phyloP scores from a whole-genome alignment of 108 stramenopile genomes.

The Pseudonitzschia delicatissima region DNA sequence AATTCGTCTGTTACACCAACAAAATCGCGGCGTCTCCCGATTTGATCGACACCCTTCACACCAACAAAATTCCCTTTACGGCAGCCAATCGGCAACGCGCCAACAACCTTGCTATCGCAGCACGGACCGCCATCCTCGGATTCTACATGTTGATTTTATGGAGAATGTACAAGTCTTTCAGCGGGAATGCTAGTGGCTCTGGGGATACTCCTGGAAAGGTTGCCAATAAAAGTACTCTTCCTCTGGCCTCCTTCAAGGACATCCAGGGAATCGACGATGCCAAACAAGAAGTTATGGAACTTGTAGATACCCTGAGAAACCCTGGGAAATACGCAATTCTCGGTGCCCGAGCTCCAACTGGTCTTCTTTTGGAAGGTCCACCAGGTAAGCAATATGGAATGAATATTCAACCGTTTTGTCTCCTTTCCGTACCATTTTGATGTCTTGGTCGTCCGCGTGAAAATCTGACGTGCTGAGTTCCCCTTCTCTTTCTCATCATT shows the following conservation, averaged over 20 bases:
- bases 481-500: not conserved
- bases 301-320: constrained; percentile 80
- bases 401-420: not conserved
- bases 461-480: not conserved
- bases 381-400: constrained; percentile 19
- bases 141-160: constrained; percentile 64
- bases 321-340: constrained; percentile 83
- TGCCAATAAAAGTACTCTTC: constrained; percentile 35
- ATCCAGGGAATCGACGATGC: constrained; percentile 85
- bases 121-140: constrained; percentile 43
- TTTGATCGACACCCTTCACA: constrained; percentile 49
- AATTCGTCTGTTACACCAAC: constrained; percentile 36
- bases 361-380: constrained; percentile 71
- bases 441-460: not conserved
- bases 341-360: constrained; percentile 83
- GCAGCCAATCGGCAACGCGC: constrained; percentile 51
- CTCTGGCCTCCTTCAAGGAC: constrained; percentile 71
- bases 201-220: constrained; percentile 69
- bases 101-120: constrained; percentile 31
- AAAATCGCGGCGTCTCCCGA: constrained; percentile 65
- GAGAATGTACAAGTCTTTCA: constrained; percentile 63
- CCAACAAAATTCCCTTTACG: constrained; percentile 56
- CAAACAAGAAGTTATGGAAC: constrained; percentile 86
- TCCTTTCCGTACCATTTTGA: not conserved
- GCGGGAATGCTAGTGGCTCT: constrained; percentile 30